Percentiles rank a stretch among this genome's conserved stretches.
Evolutionary conservation across 139 green algal species (phyloP).

Genomic region (Tetradesmus lagerheimii): DNA sequence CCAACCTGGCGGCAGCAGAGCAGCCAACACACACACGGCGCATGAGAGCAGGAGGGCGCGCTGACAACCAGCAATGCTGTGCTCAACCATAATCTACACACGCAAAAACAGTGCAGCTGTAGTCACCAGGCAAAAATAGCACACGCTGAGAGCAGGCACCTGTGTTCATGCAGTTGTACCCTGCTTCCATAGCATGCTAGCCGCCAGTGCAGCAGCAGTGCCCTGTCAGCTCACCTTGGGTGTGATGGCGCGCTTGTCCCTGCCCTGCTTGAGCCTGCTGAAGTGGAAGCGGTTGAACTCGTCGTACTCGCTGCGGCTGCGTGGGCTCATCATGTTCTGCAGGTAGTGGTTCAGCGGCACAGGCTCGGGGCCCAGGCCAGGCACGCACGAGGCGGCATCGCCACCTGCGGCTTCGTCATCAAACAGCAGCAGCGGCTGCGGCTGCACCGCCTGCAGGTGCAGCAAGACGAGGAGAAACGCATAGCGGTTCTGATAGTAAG

Average conservation of each 20-base stretch:
- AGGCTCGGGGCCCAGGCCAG: neutral
- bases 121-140: no score
- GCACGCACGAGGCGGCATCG: neutral
- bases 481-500: neutral
- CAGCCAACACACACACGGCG: neutral
- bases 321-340: conserved; percentile 57
- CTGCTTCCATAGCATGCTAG: no score
- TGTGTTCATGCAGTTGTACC: no score
- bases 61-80: neutral
- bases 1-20: conserved; percentile 42
- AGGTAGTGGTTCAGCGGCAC: conserved; percentile 56
- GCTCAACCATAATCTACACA: neutral
- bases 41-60: neutral
- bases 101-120: neutral
- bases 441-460: neutral
- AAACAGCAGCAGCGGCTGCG: neutral
- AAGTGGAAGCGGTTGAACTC: conserved; percentile 61
- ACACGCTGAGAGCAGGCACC: no score
- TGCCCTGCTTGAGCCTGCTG: conserved; percentile 23
- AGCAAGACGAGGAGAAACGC: neutral
- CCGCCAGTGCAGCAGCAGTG: neutral
- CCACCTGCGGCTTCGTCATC: neutral
- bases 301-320: conserved; percentile 55
- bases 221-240: conserved; percentile 17
- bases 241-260: conserved; percentile 42